These are phyloP conservation scores for Plantago elongata DNA, from an alignment of 257 asterid species.

Conservation along the genomic window DNA sequence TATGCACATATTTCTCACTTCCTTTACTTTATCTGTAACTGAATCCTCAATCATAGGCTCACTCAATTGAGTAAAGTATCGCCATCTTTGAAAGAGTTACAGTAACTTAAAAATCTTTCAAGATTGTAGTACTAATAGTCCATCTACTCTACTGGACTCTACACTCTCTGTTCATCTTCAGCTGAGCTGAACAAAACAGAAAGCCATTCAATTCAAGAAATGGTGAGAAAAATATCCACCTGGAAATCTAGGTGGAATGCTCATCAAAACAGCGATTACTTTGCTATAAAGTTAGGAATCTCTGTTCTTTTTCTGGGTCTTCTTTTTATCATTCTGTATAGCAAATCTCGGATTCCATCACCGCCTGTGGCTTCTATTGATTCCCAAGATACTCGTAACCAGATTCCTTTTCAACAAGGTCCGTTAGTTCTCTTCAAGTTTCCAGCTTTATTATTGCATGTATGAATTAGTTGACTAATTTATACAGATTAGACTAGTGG, in stretches of 20 bases:
- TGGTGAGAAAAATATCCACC: constrained; percentile 29
- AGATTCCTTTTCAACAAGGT: constrained; percentile 46
- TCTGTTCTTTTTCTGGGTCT: constrained; percentile 50
- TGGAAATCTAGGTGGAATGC: constrained; percentile 46
- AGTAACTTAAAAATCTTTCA: no score
- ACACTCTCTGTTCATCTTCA: neutral
- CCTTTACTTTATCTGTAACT: no score
- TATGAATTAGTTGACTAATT: neutral
- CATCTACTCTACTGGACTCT: neutral
- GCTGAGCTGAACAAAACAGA: neutral
- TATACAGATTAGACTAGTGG: no score
- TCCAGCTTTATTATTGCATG: neutral
- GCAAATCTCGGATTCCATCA: constrained; percentile 30
- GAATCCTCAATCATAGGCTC: no score
- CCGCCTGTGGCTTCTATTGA: constrained; percentile 29
- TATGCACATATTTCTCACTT: no score
- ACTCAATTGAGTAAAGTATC: no score
- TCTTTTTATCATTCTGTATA: constrained; percentile 39
- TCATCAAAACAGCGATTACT: constrained; percentile 34
- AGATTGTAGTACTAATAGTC: no score
- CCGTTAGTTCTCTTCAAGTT: constrained; percentile 5
- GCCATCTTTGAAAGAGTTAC: no score
- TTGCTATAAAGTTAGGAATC: constrained; percentile 46
- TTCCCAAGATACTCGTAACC: constrained; percentile 23
- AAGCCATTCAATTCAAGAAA: neutral